Conservation (phyloP, 805 yeast genomes). For the Saccharomyces jurei region DNA sequence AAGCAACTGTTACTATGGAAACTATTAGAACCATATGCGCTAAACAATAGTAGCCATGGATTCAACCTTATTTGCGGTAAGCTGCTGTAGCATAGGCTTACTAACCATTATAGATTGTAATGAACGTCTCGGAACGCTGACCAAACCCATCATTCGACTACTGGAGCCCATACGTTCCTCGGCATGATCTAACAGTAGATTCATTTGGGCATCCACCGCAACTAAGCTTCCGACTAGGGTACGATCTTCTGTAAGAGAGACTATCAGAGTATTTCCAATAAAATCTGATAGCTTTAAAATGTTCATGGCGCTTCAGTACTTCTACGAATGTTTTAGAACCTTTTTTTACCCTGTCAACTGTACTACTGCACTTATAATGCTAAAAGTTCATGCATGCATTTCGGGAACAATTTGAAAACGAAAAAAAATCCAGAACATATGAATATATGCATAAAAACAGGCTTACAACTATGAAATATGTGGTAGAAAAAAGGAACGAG, state of each 20-base stretch:
- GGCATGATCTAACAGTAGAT: slow-evolving; percentile 35
- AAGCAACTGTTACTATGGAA: slow-evolving; percentile 1
- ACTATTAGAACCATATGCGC: slow-evolving; percentile 2
- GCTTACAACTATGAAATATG: neutral
- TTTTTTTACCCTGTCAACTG: neutral
- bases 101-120: slow-evolving; percentile 24
- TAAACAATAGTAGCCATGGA: slow-evolving; percentile 7
- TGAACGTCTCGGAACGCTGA: slow-evolving; percentile 42
- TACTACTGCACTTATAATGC: neutral
- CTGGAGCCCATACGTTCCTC: slow-evolving; percentile 30
- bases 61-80: slow-evolving; percentile 8
- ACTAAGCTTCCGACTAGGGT: slow-evolving; percentile 32
- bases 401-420: neutral
- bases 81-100: slow-evolving; percentile 20
- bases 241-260: slow-evolving; percentile 32
- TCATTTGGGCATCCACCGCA: slow-evolving; percentile 39
- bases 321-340: neutral
- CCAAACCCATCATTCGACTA: slow-evolving; percentile 37
- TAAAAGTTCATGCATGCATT: neutral
- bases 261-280: slow-evolving; percentile 29
- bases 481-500: neutral
- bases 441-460: neutral
- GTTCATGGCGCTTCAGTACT: slow-evolving; percentile 9
- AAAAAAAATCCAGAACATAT: neutral
- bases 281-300: slow-evolving; percentile 15